Evolutionary conservation across 352 stramenopile species (phyloP).

Genomic region (Phytophthora uliginosa): DNA sequence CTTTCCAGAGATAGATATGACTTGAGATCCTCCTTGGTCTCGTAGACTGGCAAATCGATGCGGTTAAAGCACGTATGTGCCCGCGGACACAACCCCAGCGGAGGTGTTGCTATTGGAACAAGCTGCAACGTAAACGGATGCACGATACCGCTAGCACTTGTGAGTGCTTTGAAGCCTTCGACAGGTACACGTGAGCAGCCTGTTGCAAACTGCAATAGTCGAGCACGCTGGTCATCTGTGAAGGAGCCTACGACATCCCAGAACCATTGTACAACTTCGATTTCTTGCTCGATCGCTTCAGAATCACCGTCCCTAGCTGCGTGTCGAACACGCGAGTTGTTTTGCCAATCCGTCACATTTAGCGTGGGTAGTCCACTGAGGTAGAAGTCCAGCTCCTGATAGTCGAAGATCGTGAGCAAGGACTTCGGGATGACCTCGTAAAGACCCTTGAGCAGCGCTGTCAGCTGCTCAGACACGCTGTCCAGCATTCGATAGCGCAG

Average conservation of each 20-base stretch:
- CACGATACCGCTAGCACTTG: constrained; percentile 83
- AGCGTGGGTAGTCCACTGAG: constrained; percentile 89
- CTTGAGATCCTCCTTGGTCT: constrained; percentile 86
- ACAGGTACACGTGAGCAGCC: constrained; percentile 96
- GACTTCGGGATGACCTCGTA: constrained; percentile 93
- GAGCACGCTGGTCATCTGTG: constrained; percentile 93
- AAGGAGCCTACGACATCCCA: constrained; percentile 91
- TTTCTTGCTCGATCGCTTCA: constrained; percentile 54
- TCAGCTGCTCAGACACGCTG: constrained; percentile 91
- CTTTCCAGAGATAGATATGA: constrained; percentile 84
- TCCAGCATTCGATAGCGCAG: constrained; percentile 95
- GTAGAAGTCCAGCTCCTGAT: constrained; percentile 97
- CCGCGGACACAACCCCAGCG: constrained; percentile 74
- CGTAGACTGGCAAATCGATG: constrained; percentile 87
- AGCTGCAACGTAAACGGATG: constrained; percentile 87
- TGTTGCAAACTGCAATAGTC: constrained; percentile 98
- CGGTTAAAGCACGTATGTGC: constrained; percentile 93
- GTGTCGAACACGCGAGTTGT: constrained; percentile 72
- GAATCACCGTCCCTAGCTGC: constrained; percentile 57
- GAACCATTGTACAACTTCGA: constrained; percentile 91
- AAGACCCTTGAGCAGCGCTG: constrained; percentile 93
- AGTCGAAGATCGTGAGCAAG: constrained; percentile 93
- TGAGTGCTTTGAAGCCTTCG: constrained; percentile 85
- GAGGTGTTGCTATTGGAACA: constrained; percentile 52
- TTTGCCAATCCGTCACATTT: constrained; percentile 91